Conservation (phyloP, 306 rosid genomes). For the Cicer chorassanicum region DNA sequence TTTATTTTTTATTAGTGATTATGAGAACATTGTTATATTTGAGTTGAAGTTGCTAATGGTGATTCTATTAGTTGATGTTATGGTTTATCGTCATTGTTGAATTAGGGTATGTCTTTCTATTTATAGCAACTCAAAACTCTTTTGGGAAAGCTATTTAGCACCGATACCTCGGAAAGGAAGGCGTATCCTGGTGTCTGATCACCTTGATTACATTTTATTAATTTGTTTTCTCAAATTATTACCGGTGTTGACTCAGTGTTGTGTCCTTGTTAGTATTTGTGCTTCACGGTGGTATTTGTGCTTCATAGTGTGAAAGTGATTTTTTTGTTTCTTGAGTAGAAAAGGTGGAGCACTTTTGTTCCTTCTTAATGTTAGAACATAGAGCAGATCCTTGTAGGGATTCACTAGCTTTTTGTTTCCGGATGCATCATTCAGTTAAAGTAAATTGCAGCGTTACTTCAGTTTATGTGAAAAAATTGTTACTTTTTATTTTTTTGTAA, state of each 20-base stretch:
- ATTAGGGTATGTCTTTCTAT: neutral
- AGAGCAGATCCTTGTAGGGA: neutral
- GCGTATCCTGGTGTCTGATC: no score
- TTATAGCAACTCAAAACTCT: neutral
- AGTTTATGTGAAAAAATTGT: neutral
- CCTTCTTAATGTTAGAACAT: neutral
- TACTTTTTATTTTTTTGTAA: neutral
- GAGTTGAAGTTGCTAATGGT: neutral
- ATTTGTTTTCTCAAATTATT: no score
- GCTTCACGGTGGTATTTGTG: neutral
- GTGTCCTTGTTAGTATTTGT: no score
- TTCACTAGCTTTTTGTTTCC: neutral
- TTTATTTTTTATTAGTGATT: neutral
- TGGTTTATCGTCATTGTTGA: slow-evolving; percentile 13
- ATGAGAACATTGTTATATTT: neutral
- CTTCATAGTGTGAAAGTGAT: neutral
- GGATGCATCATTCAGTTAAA: neutral
- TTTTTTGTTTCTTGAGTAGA: neutral
- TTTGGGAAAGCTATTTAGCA: neutral
- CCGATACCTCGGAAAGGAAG: no score
- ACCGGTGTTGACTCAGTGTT: no score
- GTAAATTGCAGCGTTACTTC: slow-evolving; percentile 1
- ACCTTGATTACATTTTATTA: no score
- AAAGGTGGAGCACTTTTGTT: neutral
- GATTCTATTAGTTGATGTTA: neutral